phyloP scores from a whole-genome alignment of 2,329 filamentous ascomycete species.

The Diaporthe amygdali region DNA sequence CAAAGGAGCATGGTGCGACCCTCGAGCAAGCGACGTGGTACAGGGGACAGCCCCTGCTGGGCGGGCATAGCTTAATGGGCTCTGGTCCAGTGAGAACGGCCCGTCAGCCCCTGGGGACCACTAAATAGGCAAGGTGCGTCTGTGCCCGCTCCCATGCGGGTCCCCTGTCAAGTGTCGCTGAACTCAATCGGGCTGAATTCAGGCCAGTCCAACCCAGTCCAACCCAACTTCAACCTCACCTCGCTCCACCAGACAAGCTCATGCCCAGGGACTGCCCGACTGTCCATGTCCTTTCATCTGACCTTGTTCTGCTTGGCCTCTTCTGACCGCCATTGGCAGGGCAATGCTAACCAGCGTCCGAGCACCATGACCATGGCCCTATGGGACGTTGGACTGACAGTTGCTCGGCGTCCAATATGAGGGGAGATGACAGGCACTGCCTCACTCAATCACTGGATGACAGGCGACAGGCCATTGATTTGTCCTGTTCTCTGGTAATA shows the following conservation, averaged over 20 bases:
- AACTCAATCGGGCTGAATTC: not conserved
- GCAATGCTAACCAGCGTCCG: not conserved
- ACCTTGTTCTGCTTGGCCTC: not conserved
- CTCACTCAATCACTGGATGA: not conserved
- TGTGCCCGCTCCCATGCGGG: not conserved
- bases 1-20: slow-evolving; percentile 5
- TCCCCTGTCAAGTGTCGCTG: not conserved
- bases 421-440: not conserved
- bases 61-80: slow-evolving; percentile 15
- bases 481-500: not conserved
- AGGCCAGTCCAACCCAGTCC: not conserved
- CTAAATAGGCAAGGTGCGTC: not conserved
- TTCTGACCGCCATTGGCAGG: slow-evolving; percentile 7
- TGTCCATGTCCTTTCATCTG: slow-evolving; percentile 5
- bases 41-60: not conserved
- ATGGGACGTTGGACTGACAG: not conserved
- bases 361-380: not conserved
- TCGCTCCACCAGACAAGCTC: slow-evolving; percentile 11
- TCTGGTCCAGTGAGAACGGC: slow-evolving; percentile 10
- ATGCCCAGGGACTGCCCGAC: not conserved
- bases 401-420: not conserved
- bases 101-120: not conserved
- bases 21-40: not conserved
- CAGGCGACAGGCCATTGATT: not conserved
- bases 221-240: slow-evolving; percentile 3